Evolutionary conservation across 2,329 filamentous ascomycete genomes (phyloP).

Genomic region (Verticillium zaregamsianum): DNA sequence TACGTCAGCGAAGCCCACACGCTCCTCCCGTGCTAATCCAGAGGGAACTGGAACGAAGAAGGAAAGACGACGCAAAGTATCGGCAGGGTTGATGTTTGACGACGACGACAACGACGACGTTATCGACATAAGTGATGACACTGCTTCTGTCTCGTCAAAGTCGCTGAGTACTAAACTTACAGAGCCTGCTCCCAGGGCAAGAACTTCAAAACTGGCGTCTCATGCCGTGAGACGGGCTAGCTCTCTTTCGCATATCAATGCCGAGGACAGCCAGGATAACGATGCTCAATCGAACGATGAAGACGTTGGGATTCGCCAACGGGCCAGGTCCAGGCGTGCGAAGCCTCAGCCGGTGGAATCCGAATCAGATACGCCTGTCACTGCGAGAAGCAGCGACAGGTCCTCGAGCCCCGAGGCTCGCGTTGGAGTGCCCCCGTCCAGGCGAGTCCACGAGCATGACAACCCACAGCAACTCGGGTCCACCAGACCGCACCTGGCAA

Average conservation of each 20-base stretch:
- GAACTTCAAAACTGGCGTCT: neutral
- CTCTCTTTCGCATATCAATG: neutral
- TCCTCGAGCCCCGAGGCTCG: neutral
- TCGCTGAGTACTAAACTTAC: neutral
- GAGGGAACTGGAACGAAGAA: neutral
- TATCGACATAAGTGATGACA: neutral
- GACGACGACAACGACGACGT: neutral
- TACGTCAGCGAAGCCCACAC: neutral
- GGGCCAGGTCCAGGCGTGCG: neutral
- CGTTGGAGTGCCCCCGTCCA: neutral
- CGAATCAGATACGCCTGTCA: neutral
- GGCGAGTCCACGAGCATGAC: neutral
- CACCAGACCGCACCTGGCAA: conserved; percentile 30
- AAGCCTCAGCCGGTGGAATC: neutral
- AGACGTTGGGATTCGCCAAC: neutral
- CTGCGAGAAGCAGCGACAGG: neutral
- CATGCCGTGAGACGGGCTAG: neutral
- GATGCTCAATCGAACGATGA: neutral
- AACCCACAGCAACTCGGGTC: neutral
- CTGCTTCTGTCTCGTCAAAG: neutral
- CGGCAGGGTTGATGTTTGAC: neutral
- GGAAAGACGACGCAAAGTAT: neutral
- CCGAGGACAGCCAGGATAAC: neutral
- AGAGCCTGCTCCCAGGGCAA: neutral
- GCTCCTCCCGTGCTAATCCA: neutral